Percentiles rank a stretch among this genome's conserved stretches.
Conservation (phyloP, 306 rosid genomes). For the Fagus sylvatica region DNA sequence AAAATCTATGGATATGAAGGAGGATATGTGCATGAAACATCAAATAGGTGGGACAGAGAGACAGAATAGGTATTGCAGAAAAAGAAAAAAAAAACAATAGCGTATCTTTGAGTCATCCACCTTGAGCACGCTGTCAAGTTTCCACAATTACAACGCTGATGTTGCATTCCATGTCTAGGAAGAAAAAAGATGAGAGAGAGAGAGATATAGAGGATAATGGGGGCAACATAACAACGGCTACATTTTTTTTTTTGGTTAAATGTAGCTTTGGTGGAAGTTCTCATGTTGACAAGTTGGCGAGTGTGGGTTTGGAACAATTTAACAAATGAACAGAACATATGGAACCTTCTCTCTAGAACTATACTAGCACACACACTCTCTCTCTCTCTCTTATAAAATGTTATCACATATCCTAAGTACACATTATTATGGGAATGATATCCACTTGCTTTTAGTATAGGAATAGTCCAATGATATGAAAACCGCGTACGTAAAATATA, state of each 20-base stretch:
- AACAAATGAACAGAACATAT: constrained; percentile 59
- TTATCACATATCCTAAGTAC: constrained; percentile 25
- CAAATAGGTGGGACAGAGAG: neutral
- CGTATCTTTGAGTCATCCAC: constrained; percentile 46
- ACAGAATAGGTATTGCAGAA: neutral
- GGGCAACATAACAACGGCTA: neutral
- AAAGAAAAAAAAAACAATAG: constrained; percentile 6
- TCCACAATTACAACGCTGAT: constrained; percentile 57
- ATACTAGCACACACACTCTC: constrained; percentile 6
- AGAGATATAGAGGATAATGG: neutral
- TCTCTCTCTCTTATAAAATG: constrained; percentile 6
- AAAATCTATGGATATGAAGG: too few relatives aligned
- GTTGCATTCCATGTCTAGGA: constrained; percentile 45
- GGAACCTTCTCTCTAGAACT: constrained; percentile 34
- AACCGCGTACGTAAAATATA: constrained; percentile 23
- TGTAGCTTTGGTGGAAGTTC: constrained; percentile 27
- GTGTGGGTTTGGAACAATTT: constrained; percentile 53
- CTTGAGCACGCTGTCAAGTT: constrained; percentile 50
- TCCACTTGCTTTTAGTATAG: neutral
- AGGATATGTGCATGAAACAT: neutral
- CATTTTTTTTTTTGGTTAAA: constrained; percentile 6
- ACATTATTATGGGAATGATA: constrained; percentile 3
- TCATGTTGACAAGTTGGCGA: constrained; percentile 45
- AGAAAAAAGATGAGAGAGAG: constrained; percentile 32
- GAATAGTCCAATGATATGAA: constrained; percentile 24